Conservation (phyloP, 805 yeast genomes). For the Pichia nakasei region DNA sequence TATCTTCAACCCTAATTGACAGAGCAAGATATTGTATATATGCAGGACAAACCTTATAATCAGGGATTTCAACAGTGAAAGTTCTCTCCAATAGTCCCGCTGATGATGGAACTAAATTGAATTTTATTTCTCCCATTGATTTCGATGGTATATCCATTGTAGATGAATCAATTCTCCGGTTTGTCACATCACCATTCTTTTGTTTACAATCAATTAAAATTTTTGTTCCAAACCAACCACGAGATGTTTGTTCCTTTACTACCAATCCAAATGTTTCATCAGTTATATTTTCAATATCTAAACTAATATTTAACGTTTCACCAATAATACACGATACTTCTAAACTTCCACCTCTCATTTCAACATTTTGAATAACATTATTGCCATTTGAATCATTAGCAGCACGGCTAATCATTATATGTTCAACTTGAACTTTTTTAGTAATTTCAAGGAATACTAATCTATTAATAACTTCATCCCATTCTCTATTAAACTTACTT, state of each 20-base stretch:
- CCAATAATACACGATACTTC: slow-evolving; percentile 6
- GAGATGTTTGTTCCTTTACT: slow-evolving; percentile 25
- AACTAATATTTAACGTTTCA: slow-evolving; percentile 8
- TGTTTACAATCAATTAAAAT: slow-evolving; percentile 6
- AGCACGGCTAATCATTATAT: slow-evolving; percentile 5
- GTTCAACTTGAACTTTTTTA: neutral
- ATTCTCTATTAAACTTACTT: slow-evolving; percentile 26
- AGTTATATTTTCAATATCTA: slow-evolving; percentile 29
- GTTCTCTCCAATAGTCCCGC: slow-evolving; percentile 13
- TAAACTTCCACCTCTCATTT: neutral
- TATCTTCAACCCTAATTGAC: slow-evolving; percentile 16
- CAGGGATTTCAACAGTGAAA: slow-evolving; percentile 10
- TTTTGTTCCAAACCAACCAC: slow-evolving; percentile 13
- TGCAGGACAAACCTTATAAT: slow-evolving; percentile 7
- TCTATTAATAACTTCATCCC: slow-evolving; percentile 17
- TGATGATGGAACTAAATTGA: slow-evolving; percentile 8
- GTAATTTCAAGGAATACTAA: slow-evolving; percentile 34
- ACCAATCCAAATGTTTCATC: slow-evolving; percentile 31
- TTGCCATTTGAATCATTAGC: slow-evolving; percentile 23
- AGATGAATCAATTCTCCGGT: no score
- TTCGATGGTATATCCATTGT: slow-evolving; percentile 13
- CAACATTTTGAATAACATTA: neutral
- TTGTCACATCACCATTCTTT: no score
- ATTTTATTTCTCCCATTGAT: slow-evolving; percentile 18
- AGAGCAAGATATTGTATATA: slow-evolving; percentile 15